Evolutionary conservation across 2,329 filamentous ascomycete species (phyloP), one percentile per base, ranked within the genome.

Genomic region (Ophiostoma sp.): DNA sequence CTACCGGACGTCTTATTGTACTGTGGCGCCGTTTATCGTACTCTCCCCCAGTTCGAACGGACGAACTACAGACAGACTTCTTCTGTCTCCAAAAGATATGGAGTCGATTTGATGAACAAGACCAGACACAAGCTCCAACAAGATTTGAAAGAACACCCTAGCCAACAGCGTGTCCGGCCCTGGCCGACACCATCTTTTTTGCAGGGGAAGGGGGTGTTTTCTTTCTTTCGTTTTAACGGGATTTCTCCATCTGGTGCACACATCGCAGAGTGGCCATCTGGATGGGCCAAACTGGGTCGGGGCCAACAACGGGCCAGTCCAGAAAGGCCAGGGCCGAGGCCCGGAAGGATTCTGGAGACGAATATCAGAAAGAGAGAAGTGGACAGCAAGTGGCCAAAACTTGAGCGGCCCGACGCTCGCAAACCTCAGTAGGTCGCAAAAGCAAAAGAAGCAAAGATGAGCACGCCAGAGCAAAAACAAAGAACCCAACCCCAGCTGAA

Each of bases 331-430:
- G 59, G 31, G 15, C 57, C 31, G 57, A 36, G 33, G 59, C 22
- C 36, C 36, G 61, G 61, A 66, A 66, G 61, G 61, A 66, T 66
- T 45, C 61, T 66, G 61, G 61, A 45, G 61, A 66, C 15, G 42
- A 36, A n/a, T n/a, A n/a, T n/a, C n/a, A n/a, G n/a, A 15, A 19
- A 48, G 42, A 48, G 31, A 36, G 25, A 59, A 15, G 55, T 39
- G 57, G 59, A 12, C 22, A 45, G 36, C 36, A 66, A 66, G 36
- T 45, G 61, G 36, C 36, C 61, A 25, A 42, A 64, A 61, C 31
- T 9, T 48, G 55, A 59, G 57, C 19, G 31, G 57, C 31, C 31
- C 57, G 19, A 61, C 19, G 36, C 7, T n/a, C 36, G 19, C 36
- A 25, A 45, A 39, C 52, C 3, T 28, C n/a, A n/a, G n/a, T n/a